Percentiles rank a stretch among this genome's conserved stretches.
These are phyloP conservation scores for Leccinum griseonigrum DNA, from an alignment of 1,284 basidiomycete genomes.

Conservation along the genomic window DNA sequence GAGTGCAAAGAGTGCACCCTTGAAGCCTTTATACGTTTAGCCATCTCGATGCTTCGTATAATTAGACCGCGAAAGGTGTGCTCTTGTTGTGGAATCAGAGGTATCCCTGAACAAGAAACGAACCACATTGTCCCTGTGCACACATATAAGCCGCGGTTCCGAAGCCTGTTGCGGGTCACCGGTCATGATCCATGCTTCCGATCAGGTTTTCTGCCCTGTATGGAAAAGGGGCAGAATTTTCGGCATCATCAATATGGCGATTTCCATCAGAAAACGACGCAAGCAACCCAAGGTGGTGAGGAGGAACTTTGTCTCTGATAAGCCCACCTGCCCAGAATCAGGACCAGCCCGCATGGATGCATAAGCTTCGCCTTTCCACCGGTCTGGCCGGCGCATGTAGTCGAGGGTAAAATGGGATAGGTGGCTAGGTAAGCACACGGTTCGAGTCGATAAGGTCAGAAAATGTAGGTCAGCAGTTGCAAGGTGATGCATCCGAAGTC, in stretches of 20 bases:
- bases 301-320: not conserved
- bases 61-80: not conserved
- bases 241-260: not conserved
- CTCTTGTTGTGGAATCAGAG: not conserved
- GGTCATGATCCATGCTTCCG: not conserved
- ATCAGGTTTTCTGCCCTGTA: not conserved
- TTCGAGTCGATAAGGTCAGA: not conserved
- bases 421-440: not conserved
- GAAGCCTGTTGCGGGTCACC: not conserved
- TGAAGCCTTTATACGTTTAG: not conserved
- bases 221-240: not conserved
- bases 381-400: not conserved
- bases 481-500: not conserved
- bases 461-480: not conserved
- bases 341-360: not conserved
- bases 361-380: not conserved
- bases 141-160: not conserved
- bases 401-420: not conserved
- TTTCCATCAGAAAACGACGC: not conserved
- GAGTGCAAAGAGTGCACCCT: not conserved
- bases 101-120: not conserved
- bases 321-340: not conserved
- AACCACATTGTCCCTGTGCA: not conserved
- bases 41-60: not conserved
- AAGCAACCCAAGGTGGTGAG: not conserved